Conservation (phyloP, 345 rosid species). For the thale cress (Arabidopsis thaliana) region DNA sequence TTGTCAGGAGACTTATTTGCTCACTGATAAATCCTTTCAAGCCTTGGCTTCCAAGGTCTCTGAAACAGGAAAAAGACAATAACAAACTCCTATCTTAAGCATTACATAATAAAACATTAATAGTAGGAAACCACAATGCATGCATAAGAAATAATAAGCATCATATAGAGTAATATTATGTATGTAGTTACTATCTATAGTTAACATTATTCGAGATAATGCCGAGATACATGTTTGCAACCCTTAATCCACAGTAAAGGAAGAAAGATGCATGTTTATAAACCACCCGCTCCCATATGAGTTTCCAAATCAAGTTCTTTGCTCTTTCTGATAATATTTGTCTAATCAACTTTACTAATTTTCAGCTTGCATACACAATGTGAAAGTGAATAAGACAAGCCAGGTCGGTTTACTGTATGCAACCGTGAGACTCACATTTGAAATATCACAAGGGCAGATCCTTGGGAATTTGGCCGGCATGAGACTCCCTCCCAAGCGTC, state of each 20-base stretch:
- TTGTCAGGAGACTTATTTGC: constrained; percentile 72
- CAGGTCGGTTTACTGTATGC: not conserved
- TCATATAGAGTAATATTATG: not conserved
- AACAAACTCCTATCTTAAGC: constrained; percentile 1
- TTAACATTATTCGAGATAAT: not conserved
- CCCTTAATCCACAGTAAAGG: not conserved
- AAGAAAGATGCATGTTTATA: not conserved
- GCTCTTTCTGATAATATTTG: not conserved
- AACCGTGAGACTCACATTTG: constrained; percentile 68
- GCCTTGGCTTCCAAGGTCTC: constrained; percentile 94
- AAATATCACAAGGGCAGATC: constrained; percentile 73
- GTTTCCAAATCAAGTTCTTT: not conserved
- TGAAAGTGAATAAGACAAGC: not conserved
- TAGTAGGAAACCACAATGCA: constrained; percentile 2
- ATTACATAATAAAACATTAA: constrained; percentile 3
- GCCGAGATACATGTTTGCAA: not conserved
- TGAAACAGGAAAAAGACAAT: constrained; percentile 44
- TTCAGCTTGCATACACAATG: not conserved
- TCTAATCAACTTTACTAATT: not conserved
- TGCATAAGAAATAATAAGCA: not conserved
- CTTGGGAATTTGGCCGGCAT: constrained; percentile 67
- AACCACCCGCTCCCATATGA: not conserved
- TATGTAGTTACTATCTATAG: constrained; percentile 13
- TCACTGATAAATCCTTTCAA: constrained; percentile 88
- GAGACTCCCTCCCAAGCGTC: constrained; percentile 99